Percentiles rank a stretch among this genome's conserved stretches.
These are phyloP conservation scores for Bipolaris victoriae DNA, from an alignment of 2,329 filamentous ascomycete genomes.

Conservation along the genomic window DNA sequence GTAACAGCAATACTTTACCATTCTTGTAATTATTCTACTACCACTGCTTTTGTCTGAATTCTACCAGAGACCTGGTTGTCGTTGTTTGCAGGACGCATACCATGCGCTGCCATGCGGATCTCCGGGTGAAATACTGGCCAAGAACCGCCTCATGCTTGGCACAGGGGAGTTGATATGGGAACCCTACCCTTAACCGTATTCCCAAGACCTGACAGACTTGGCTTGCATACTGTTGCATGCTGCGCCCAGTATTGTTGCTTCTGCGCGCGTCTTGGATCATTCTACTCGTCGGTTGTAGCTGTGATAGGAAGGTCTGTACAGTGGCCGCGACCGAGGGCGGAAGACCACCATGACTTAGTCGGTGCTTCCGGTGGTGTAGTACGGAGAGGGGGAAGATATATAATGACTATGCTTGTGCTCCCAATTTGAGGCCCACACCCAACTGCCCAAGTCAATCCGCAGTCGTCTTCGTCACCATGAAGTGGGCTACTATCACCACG, in stretches of 20 bases:
- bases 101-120: constrained; percentile 7
- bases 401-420: constrained; percentile 21
- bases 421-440: constrained; percentile 25
- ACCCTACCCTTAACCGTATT: constrained; percentile 18
- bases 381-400: constrained; percentile 12
- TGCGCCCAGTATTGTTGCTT: constrained; percentile 25
- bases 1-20: no score
- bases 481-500: constrained; percentile 39
- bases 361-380: constrained; percentile 8
- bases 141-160: constrained; percentile 9
- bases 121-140: constrained; percentile 20
- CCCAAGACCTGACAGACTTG: constrained; percentile 27
- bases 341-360: constrained; percentile 20
- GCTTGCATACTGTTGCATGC: constrained; percentile 27
- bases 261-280: constrained; percentile 23
- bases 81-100: neutral
- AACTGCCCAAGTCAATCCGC: constrained; percentile 30
- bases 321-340: constrained; percentile 21
- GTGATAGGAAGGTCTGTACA: constrained; percentile 44
- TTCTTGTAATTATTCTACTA: no score
- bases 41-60: no score
- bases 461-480: constrained; percentile 37
- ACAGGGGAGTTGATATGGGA: constrained; percentile 17
- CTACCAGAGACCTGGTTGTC: no score
- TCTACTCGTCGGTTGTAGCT: constrained; percentile 43